Percentiles rank a stretch among this genome's conserved stretches.
These are phyloP conservation scores for Aegilops bicornis DNA, from an alignment of 176 grass and related monocot species.

Conservation along the genomic window DNA sequence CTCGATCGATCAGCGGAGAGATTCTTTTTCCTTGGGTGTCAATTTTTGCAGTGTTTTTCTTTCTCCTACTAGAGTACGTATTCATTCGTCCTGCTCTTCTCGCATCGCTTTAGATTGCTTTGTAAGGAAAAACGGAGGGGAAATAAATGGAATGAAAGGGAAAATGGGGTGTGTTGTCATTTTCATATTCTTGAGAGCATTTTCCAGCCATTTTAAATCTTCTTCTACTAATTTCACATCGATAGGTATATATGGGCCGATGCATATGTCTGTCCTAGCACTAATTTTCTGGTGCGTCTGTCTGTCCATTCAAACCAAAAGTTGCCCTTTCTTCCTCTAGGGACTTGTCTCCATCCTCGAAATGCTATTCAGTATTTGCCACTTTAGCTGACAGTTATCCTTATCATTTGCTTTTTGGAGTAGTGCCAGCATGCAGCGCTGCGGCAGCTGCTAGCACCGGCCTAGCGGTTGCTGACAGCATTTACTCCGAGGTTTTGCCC, in stretches of 20 bases:
- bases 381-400: slow-evolving; percentile 2
- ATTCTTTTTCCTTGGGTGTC: slow-evolving; percentile 8
- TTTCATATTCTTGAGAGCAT: neutral
- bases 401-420: neutral
- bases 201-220: neutral
- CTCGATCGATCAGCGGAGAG: slow-evolving; percentile 11
- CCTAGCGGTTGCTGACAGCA: neutral
- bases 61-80: neutral
- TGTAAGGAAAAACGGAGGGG: slow-evolving; percentile 18
- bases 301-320: slow-evolving; percentile 22
- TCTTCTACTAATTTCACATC: neutral
- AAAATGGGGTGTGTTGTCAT: neutral
- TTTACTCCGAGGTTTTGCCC: neutral
- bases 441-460: neutral
- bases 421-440: neutral
- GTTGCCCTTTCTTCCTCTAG: neutral
- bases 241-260: neutral
- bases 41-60: slow-evolving; percentile 24
- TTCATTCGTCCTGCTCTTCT: slow-evolving; percentile 11
- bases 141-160: slow-evolving; percentile 13
- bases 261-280: neutral
- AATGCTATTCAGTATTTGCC: slow-evolving; percentile 9
- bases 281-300: neutral
- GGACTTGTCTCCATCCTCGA: slow-evolving; percentile 9
- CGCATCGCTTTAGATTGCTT: slow-evolving; percentile 31